Base-by-base conservation (phyloP, 2,329 filamentous ascomycete genomes). In the Curvularia lunata region DNA sequence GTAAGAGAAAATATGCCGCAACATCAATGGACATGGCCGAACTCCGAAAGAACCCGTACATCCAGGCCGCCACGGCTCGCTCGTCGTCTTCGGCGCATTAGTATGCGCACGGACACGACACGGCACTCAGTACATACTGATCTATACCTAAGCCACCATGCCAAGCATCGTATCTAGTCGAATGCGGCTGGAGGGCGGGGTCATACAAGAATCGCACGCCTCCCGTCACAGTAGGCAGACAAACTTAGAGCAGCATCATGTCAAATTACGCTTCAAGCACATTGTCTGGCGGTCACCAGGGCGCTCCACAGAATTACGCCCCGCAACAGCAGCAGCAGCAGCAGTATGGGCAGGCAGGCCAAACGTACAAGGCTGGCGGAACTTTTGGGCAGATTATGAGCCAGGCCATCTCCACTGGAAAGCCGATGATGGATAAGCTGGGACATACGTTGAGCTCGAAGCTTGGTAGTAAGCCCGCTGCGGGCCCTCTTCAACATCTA, bases 361-460 rank as follows among this genome's bases (percentile, higher is more conserved):
- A 68, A 18, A 32, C 62, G 12, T 58, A 69, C 9, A 74, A 71
- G 57, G 47, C 61, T 28, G 65, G 59, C 6, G 67, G 66, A 0
- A 55, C 59, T 6, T 69, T 75, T 48, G 71, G 71, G 0, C 63
- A 69, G 37, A 74, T 74, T 62, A 63, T 76, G 61, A 71, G 75
- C 27, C 73, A 43, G 23, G 41, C 41, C 8, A 10, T 43, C 5
- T 73, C 71, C 2, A 73, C 71, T 1, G 64, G 71, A 23, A 76
- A 75, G 61, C 74, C 74, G 1, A 72, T 75, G 67, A 23, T 75
- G 49, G 69, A 73, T 56, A 76, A 75, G 59, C 48, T 76, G 32
- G 66, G 70, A 46, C 75, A 76, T 66, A 71, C 70, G 7, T 73
- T 76, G 27, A 74, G 69, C 66, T 74, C 72, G 8, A 75, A 73